Percentiles rank a stretch among this genome's conserved stretches.
These are phyloP conservation scores for Nakazawaea ernobii DNA, from an alignment of 805 yeast genomes.

Conservation along the genomic window DNA sequence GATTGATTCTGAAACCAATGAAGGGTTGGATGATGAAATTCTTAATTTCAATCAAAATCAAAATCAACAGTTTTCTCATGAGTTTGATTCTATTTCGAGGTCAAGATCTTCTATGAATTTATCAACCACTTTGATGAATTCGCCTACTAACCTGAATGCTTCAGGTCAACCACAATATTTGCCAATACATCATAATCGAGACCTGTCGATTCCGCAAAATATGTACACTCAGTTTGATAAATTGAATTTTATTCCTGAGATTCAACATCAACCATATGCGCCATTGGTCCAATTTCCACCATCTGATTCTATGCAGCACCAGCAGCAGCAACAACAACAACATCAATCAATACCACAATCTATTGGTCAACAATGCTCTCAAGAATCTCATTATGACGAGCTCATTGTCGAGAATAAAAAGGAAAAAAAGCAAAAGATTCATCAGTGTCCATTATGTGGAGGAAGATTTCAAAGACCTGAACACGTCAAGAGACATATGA, in stretches of 20 bases:
- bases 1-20: slow-evolving; percentile 10
- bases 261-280: slow-evolving; percentile 9
- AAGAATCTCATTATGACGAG: slow-evolving; percentile 14
- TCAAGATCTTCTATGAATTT: slow-evolving; percentile 50
- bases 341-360: slow-evolving; percentile 14
- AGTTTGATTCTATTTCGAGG: slow-evolving; percentile 15
- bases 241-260: slow-evolving; percentile 8
- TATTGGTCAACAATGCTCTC: neutral
- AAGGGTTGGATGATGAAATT: slow-evolving; percentile 12
- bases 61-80: neutral
- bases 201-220: slow-evolving; percentile 7
- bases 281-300: slow-evolving; percentile 6
- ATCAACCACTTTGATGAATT: slow-evolving; percentile 32
- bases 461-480: slow-evolving; percentile 64
- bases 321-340: slow-evolving; percentile 13
- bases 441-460: slow-evolving; percentile 60
- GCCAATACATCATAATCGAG: slow-evolving; percentile 2
- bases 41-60: slow-evolving; percentile 17
- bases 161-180: neutral
- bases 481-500: slow-evolving; percentile 62
- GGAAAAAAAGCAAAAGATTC: slow-evolving; percentile 46
- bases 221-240: slow-evolving; percentile 6
- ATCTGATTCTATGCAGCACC: neutral
- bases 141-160: neutral
- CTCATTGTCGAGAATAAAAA: slow-evolving; percentile 14